These are phyloP conservation scores for Penicillium crystallinum DNA, from an alignment of 495 filamentous ascomycete genomes.

Conservation along the genomic window DNA sequence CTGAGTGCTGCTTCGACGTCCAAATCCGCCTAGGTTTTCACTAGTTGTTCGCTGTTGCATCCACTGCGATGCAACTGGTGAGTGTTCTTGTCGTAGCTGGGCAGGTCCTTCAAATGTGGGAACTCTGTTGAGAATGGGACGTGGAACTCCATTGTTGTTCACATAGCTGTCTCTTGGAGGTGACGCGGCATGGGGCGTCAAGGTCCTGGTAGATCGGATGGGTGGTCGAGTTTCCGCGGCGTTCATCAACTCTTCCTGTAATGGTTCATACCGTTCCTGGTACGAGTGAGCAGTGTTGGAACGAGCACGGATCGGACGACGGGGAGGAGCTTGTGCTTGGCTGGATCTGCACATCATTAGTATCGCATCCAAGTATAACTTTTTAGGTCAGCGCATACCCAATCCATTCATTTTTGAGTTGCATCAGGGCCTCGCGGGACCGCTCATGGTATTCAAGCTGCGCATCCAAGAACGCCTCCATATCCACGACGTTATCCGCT, in stretches of 20 bases:
- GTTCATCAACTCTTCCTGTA: constrained; percentile 51
- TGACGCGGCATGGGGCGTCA: constrained; percentile 24
- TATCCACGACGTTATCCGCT: constrained; percentile 72
- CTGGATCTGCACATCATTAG: constrained; percentile 24
- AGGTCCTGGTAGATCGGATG: constrained; percentile 52
- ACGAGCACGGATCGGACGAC: constrained; percentile 48
- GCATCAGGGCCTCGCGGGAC: constrained; percentile 69
- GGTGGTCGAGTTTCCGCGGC: constrained; percentile 49
- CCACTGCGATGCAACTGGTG: constrained; percentile 39
- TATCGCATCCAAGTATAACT: not conserved
- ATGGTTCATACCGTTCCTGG: constrained; percentile 50
- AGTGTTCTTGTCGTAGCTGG: constrained; percentile 46
- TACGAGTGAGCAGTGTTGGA: constrained; percentile 60
- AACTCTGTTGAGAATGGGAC: constrained; percentile 43
- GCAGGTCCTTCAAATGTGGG: constrained; percentile 55
- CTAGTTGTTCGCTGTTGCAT: constrained; percentile 51
- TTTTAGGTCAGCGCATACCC: constrained; percentile 38
- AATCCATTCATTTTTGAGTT: constrained; percentile 65
- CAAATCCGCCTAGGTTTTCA: constrained; percentile 40
- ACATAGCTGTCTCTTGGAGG: constrained; percentile 32
- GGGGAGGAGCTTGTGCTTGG: constrained; percentile 24
- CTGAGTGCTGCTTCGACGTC: constrained; percentile 38
- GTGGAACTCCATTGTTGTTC: constrained; percentile 24
- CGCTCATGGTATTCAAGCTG: constrained; percentile 89
- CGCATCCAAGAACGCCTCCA: constrained; percentile 79